Evolutionary conservation across 2,329 filamentous ascomycete species (phyloP), one percentile per base, ranked within the genome.

Genomic region (Macrophomina phaseolina): DNA sequence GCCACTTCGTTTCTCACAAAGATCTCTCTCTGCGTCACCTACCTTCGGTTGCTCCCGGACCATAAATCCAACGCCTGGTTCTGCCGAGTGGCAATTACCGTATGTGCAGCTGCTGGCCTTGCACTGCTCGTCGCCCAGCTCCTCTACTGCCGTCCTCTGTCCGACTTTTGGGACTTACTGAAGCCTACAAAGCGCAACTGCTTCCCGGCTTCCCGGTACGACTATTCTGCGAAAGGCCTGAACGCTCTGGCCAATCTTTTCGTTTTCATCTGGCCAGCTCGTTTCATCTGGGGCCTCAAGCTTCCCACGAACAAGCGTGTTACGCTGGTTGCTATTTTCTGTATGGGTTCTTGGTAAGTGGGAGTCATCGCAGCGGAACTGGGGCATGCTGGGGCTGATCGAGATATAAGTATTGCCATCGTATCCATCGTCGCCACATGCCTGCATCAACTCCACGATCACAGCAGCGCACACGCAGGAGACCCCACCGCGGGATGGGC

Each of bases 401-500:
- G 23, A 23, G 23, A 23, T 23, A 23, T 23, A 23, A 23, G 23
- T 23, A 23, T 23, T 23, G 23, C 23, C 23, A 23, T 23, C 23
- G 3, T 23, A 23, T 23, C 23, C 23, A 23, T 23, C 23, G 23
- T 23, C 23, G 23, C 23, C 23, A 1, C 2, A 23, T 23, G 23
- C 3, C 23, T 23, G 23, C 1, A 23, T 3, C 23, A 23, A 1
- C 23, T 23, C 23, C 23, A 23, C 23, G 23, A 23, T 3, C 23
- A 23, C 23, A 1, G 23, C 2, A 1, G 23, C 23, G 23, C 23
- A 23, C 1, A 23, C 23, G 23, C 23, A 23, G 23, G 23, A 23
- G 23, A 23, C 1, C 23, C 23, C 23, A 23, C 2, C 1, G 23
- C 23, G 70, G 63, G 75, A 28, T 74, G 72, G n/a, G 70, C 70